Percentiles rank a stretch among this genome's conserved stretches.
phyloP scores from a whole-genome alignment of 768 basidiomycete genomes.

The Neoboletus magnificus region DNA sequence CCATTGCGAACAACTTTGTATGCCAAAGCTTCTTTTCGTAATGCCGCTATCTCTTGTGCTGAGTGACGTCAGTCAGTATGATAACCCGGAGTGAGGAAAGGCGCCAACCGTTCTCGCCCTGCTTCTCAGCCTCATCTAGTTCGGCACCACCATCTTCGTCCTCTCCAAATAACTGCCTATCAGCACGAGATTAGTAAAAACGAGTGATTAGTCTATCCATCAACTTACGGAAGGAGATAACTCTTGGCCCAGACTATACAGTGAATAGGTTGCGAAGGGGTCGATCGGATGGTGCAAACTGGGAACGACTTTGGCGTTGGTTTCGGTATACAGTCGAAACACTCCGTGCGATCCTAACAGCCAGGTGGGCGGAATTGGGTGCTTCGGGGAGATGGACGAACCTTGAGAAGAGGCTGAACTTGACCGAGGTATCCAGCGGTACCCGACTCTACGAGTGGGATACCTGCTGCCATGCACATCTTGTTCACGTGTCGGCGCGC shows the following conservation, averaged over 20 bases:
- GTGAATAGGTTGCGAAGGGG: constrained; percentile 95
- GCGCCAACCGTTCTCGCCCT: constrained; percentile 83
- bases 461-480: constrained; percentile 91
- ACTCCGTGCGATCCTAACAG: constrained; percentile 79
- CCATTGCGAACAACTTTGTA: constrained; percentile 79
- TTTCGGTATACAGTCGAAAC: constrained; percentile 95
- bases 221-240: constrained; percentile 83
- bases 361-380: background rate
- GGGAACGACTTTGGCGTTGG: constrained; percentile 93
- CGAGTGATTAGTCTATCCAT: background rate
- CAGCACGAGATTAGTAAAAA: background rate
- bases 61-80: background rate
- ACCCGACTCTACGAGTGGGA: constrained; percentile 93
- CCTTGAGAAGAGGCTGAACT: constrained; percentile 90
- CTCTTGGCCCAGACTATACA: constrained; percentile 99
- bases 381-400: constrained; percentile 27
- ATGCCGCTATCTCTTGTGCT: constrained; percentile 88
- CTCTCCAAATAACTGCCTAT: constrained; percentile 91
- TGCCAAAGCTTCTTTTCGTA: constrained; percentile 86
- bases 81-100: constrained; percentile 11
- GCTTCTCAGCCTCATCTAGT: constrained; percentile 86
- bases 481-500: constrained; percentile 94
- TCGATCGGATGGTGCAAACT: constrained; percentile 96
- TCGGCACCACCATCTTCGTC: constrained; percentile 81
- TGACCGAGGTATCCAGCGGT: constrained; percentile 97